Base-by-base conservation (phyloP, 768 basidiomycete species). In the Saitozyma sp. region DNA sequence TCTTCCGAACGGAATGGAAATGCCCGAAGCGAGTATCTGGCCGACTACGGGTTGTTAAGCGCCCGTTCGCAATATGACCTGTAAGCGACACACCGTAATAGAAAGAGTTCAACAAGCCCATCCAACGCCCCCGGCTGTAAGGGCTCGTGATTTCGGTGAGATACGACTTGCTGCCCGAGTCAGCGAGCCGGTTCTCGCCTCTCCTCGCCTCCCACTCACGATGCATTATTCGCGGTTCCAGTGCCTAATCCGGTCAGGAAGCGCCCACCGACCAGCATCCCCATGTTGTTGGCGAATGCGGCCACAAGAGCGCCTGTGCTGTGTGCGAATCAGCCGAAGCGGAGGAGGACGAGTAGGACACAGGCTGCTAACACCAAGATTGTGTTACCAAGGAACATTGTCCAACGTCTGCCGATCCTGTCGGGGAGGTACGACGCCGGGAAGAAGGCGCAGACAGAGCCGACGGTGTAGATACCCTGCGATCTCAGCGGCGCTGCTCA, bases 121-220 rank as follows among this genome's bases (percentile, higher is more conserved):
- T 77, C 65, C 81, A 85, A 9, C 83, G 81, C 37, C 84, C 85
- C 41, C 85, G 81, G n/a, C 79, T 77, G 42, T 82, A 80, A 14
- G 84, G 83, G 2, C 84, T 82, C 6, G 83, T 80, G 62, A 85
- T 80, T 71, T 85, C 85, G 7, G 83, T 83, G 9, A 85, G 77
- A 59, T 82, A 85, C 4, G 84, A 83, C 69, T 85, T 85, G 2
- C 84, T 83, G 9, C 82, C 81, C 39, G 84, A 80, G 52, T 82
- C 82, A 37, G 84, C 84, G n/a, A n/a, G n/a, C n/a, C n/a, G n/a
- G n/a, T n/a, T n/a, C n/a, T n/a, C n/a, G n/a, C n/a, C n/a, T n/a
- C n/a, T n/a, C n/a, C n/a, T n/a, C n/a, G n/a, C n/a, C n/a, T n/a
- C n/a, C n/a, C n/a, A n/a, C n/a, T n/a, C n/a, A n/a, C n/a, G n/a